phyloP scores from a whole-genome alignment of 2,329 filamentous ascomycete genomes.

The Rutstroemia sp. region DNA sequence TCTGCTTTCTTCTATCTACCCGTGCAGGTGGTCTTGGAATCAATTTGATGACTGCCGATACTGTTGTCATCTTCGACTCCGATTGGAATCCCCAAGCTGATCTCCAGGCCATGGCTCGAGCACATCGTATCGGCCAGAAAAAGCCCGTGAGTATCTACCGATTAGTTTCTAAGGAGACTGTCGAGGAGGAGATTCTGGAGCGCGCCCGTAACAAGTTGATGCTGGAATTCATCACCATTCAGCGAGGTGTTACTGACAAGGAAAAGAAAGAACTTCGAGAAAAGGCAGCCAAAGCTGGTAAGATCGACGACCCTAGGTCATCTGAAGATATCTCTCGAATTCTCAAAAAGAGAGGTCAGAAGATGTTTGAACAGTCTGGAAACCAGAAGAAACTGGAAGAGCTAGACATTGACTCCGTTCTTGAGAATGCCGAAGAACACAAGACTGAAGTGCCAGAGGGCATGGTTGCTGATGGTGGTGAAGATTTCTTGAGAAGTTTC shows the following conservation, averaged over 20 bases:
- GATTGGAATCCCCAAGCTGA: slow-evolving; percentile 99
- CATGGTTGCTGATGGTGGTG: slow-evolving; percentile 90
- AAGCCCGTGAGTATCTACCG: slow-evolving; percentile 94
- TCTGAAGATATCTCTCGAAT: slow-evolving; percentile 95
- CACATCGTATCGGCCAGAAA: slow-evolving; percentile 95
- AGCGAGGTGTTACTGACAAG: slow-evolving; percentile 93
- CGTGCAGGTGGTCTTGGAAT: slow-evolving; percentile 96
- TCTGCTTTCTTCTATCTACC: slow-evolving; percentile 92
- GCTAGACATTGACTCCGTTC: slow-evolving; percentile 92
- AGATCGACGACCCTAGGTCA: slow-evolving; percentile 74
- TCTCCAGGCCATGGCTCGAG: slow-evolving; percentile 95
- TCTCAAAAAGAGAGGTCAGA: slow-evolving; percentile 94
- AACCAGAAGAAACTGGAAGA: slow-evolving; percentile 97
- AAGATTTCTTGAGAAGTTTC: slow-evolving; percentile 84
- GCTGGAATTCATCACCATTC: slow-evolving; percentile 94
- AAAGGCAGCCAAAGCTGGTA: slow-evolving; percentile 73
- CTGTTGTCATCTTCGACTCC: slow-evolving; percentile 94
- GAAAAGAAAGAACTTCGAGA: slow-evolving; percentile 68
- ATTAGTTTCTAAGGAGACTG: slow-evolving; percentile 94
- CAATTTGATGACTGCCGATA: slow-evolving; percentile 98
- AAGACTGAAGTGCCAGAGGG: slow-evolving; percentile 93
- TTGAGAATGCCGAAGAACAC: slow-evolving; percentile 94
- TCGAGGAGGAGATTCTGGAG: slow-evolving; percentile 96
- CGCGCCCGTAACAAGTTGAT: slow-evolving; percentile 95
- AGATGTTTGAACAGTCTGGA: slow-evolving; percentile 96